A percentile compares a stretch with the other conserved stretches of the same genome.
phyloP scores from a whole-genome alignment of 2,329 filamentous ascomycete genomes.

The Gnomoniopsis sp. region DNA sequence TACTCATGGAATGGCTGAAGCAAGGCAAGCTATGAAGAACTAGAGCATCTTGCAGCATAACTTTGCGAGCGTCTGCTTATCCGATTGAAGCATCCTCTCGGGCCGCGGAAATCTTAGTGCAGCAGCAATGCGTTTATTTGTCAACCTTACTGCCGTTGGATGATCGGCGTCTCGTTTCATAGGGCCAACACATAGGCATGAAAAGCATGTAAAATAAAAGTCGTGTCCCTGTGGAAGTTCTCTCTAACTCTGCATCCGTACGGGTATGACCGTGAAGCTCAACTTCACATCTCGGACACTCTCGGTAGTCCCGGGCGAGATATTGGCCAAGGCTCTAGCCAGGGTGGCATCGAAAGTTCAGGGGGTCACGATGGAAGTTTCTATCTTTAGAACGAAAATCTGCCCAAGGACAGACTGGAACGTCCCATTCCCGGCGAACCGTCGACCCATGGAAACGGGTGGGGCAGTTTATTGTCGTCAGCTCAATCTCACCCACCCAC shows the following conservation, averaged over 20 bases:
- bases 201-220: neutral
- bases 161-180: neutral
- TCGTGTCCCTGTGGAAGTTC: too few species aligned
- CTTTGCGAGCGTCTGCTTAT: neutral
- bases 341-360: neutral
- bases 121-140: neutral
- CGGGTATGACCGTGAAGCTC: neutral
- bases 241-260: too few species aligned
- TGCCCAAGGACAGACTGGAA: neutral
- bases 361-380: neutral
- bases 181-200: neutral
- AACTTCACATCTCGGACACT: neutral
- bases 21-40: neutral
- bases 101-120: neutral
- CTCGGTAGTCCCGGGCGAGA: neutral
- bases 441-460: neutral
- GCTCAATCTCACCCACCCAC: too few species aligned
- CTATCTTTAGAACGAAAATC: neutral
- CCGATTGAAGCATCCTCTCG: neutral
- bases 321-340: neutral
- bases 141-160: too few species aligned
- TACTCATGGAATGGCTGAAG: neutral
- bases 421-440: neutral
- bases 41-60: neutral
- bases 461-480: constrained; percentile 5